Conservation (phyloP, 2,329 filamentous ascomycete species). For the Penicillium polonicum region DNA sequence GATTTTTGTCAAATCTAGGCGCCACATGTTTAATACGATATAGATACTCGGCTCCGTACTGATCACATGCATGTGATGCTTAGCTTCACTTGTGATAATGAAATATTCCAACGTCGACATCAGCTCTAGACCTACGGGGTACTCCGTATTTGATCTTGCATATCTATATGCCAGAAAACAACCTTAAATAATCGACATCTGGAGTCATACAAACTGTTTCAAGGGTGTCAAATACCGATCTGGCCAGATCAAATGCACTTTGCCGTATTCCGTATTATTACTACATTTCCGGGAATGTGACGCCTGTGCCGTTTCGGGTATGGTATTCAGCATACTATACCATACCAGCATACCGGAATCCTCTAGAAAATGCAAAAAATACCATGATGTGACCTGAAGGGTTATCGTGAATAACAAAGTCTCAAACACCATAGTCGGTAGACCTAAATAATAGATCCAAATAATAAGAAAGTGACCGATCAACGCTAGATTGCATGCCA, state of each 20-base stretch:
- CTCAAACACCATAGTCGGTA: background rate
- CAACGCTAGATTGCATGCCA: slow-evolving; percentile 16
- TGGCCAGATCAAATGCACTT: background rate
- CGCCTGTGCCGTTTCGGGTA: slow-evolving; percentile 7
- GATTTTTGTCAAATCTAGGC: background rate
- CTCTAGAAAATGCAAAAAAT: slow-evolving; percentile 10
- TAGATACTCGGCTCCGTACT: background rate
- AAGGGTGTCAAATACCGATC: background rate
- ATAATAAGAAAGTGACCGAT: slow-evolving; percentile 9
- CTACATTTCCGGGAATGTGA: slow-evolving; percentile 18
- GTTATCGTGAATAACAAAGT: background rate
- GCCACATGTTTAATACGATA: background rate
- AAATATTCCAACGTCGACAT: slow-evolving; percentile 2
- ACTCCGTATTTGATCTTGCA: background rate
- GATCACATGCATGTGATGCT: slow-evolving; percentile 11
- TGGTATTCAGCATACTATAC: slow-evolving; percentile 26
- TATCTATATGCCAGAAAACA: slow-evolving; percentile 5
- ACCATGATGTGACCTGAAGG: slow-evolving; percentile 4
- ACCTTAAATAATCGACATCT: slow-evolving; percentile 1
- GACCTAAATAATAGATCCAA: background rate
- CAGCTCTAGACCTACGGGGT: background rate
- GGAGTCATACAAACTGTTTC: background rate
- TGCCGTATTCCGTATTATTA: slow-evolving; percentile 6
- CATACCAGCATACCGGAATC: slow-evolving; percentile 12
- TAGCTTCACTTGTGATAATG: background rate